Conservation (phyloP, 192 early-diverging fungal genomes). For the Paraglomus occultum region DNA sequence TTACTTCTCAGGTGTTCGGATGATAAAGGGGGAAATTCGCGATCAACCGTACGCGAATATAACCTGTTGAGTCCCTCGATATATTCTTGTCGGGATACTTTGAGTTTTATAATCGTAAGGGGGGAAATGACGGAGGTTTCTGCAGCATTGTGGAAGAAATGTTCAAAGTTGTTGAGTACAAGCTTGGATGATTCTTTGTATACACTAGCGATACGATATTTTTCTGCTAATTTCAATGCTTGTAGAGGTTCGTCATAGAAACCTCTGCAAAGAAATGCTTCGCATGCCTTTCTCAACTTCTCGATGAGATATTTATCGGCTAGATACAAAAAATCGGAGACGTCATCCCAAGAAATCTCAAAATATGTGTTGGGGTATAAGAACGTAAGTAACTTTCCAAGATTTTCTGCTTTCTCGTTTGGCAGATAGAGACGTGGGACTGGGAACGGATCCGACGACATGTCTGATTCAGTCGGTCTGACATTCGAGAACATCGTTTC, state of each 20-base stretch:
- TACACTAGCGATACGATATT: slow-evolving; percentile 13
- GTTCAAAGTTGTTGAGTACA: slow-evolving; percentile 20
- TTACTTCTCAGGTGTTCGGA: slow-evolving; percentile 26
- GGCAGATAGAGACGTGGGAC: slow-evolving; percentile 5
- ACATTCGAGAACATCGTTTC: slow-evolving; percentile 10
- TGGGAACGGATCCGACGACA: background rate
- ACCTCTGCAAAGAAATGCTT: slow-evolving; percentile 13
- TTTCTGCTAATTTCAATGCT: slow-evolving; percentile 28
- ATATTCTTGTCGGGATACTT: slow-evolving; percentile 25
- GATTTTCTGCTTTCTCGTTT: slow-evolving; percentile 3
- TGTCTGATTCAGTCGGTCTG: slow-evolving; percentile 3
- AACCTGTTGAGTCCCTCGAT: slow-evolving; percentile 27
- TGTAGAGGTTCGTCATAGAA: slow-evolving; percentile 26
- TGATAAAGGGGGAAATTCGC: slow-evolving; percentile 23
- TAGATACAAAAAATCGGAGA: slow-evolving; percentile 18
- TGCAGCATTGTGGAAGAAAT: slow-evolving; percentile 16
- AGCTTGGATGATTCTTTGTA: slow-evolving; percentile 30
- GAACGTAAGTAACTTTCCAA: slow-evolving; percentile 26
- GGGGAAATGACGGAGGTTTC: slow-evolving; percentile 1
- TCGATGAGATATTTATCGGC: slow-evolving; percentile 29
- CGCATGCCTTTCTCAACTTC: slow-evolving; percentile 20
- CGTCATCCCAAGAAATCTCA: slow-evolving; percentile 24
- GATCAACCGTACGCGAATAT: slow-evolving; percentile 17
- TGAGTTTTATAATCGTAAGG: slow-evolving; percentile 6
- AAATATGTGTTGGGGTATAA: slow-evolving; percentile 29